These are phyloP conservation scores for Stipa capillata DNA, from an alignment of 176 grass and related monocot species.

Conservation along the genomic window DNA sequence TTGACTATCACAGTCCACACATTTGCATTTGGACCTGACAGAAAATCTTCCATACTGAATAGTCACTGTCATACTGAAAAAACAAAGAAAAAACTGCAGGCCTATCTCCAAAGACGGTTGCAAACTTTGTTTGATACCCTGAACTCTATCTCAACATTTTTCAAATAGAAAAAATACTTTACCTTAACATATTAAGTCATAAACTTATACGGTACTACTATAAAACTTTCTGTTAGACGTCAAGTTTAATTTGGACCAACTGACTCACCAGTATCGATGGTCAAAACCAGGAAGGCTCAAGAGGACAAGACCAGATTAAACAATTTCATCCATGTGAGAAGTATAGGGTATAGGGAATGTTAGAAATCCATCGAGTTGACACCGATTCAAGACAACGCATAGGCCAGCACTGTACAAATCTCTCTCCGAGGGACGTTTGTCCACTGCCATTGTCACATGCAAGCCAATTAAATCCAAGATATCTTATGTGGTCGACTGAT, in stretches of 20 bases:
- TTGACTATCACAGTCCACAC: too few species aligned
- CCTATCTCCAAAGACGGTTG: not conserved
- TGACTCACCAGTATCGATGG: not conserved
- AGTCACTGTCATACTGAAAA: not conserved
- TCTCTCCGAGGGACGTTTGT: not conserved
- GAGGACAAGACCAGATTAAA: not conserved
- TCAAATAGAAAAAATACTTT: too few species aligned
- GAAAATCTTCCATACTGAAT: not conserved
- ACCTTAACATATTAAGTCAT: not conserved
- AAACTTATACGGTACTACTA: too few species aligned
- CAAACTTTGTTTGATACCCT: not conserved
- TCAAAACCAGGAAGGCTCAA: not conserved
- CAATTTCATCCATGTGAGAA: not conserved
- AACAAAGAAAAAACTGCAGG: not conserved
- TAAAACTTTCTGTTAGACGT: not conserved
- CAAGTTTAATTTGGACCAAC: not conserved
- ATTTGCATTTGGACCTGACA: not conserved
- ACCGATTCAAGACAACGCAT: not conserved
- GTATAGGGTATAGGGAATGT: not conserved
- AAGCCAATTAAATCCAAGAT: not conserved
- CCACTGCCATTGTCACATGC: constrained; percentile 6
- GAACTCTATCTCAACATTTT: too few species aligned
- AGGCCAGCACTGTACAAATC: not conserved
- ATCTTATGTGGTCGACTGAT: too few species aligned
- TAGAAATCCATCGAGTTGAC: not conserved